phyloP scores from a whole-genome alignment of 1,284 basidiomycete species.

The Naganishia sp. region DNA sequence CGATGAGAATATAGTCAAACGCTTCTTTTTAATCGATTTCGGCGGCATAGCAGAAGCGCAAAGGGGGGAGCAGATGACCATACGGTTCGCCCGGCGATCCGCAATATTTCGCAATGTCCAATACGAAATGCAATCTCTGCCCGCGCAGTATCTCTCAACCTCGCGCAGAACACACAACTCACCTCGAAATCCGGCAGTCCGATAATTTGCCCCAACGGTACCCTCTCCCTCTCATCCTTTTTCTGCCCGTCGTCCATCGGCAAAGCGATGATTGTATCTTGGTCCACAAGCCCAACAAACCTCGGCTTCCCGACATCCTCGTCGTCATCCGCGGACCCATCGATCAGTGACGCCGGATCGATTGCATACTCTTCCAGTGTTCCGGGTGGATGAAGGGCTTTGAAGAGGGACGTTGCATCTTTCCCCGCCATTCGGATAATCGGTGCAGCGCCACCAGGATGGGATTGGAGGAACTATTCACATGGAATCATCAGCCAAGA shows the following conservation, averaged over 20 bases:
- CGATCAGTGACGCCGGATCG: slow-evolving; percentile 33
- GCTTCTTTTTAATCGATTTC: too few species aligned
- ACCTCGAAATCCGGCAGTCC: slow-evolving; percentile 53
- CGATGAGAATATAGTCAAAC: too few species aligned
- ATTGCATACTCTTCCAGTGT: slow-evolving; percentile 48
- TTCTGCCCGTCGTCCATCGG: slow-evolving; percentile 9
- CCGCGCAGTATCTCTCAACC: too few species aligned
- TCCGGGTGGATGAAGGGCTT: slow-evolving; percentile 50
- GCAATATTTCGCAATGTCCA: too few species aligned
- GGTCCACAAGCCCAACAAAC: slow-evolving; percentile 39
- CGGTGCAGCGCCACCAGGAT: slow-evolving; percentile 48
- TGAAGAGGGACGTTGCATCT: slow-evolving; percentile 49
- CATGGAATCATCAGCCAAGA: background rate
- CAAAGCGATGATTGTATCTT: slow-evolving; percentile 10
- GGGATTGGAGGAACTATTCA: slow-evolving; percentile 45
- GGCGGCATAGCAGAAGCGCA: too few species aligned
- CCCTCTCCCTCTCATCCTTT: slow-evolving; percentile 25
- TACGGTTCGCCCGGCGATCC: too few species aligned
- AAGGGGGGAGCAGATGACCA: too few species aligned
- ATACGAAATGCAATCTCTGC: too few species aligned
- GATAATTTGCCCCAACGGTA: slow-evolving; percentile 46
- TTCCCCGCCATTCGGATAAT: slow-evolving; percentile 49
- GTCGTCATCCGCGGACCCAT: slow-evolving; percentile 29
- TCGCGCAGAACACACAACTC: background rate
- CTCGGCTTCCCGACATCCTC: slow-evolving; percentile 36